Evolutionary conservation across 2,329 filamentous ascomycete genomes (phyloP).

Genomic region (Didymella keratinophila): DNA sequence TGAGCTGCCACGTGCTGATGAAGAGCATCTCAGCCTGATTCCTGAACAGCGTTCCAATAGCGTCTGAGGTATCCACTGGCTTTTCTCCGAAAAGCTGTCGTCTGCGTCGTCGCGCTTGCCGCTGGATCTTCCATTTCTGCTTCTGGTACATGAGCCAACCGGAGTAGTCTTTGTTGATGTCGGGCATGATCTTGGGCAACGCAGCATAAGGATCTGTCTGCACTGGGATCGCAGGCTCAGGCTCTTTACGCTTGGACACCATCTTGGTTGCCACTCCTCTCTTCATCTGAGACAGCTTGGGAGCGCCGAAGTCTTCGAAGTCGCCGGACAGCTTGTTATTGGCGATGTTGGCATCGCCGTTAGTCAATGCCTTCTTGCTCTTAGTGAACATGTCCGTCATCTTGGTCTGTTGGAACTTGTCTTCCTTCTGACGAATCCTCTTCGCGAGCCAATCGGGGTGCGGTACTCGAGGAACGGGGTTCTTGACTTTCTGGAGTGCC

Average conservation of each 20-base stretch:
- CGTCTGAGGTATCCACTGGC: constrained; percentile 66
- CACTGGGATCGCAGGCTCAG: constrained; percentile 59
- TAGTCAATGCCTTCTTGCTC: constrained; percentile 73
- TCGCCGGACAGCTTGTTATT: constrained; percentile 67
- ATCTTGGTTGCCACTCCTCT: constrained; percentile 55
- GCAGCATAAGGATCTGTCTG: constrained; percentile 80
- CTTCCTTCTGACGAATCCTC: constrained; percentile 92
- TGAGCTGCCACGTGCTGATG: constrained; percentile 91
- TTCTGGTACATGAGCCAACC: constrained; percentile 95
- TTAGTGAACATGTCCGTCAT: constrained; percentile 90
- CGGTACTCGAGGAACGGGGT: constrained; percentile 89
- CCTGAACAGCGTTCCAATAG: constrained; percentile 77
- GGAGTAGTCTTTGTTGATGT: constrained; percentile 83
- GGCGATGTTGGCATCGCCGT: constrained; percentile 71
- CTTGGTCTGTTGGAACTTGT: constrained; percentile 98
- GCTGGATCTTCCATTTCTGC: constrained; percentile 98
- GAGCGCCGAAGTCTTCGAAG: constrained; percentile 79
- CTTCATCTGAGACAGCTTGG: constrained; percentile 58
- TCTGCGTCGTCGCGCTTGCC: constrained; percentile 82
- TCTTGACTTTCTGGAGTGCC: constrained; percentile 91
- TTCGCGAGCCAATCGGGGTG: constrained; percentile 98
- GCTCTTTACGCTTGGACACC: constrained; percentile 59
- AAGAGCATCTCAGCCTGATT: constrained; percentile 92
- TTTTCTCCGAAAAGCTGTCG: constrained; percentile 93
- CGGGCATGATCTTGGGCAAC: constrained; percentile 84